A percentile compares a stretch with the other conserved stretches of the same genome.
Conservation (phyloP, 2,329 filamentous ascomycete genomes). For the Chaetomium sp. region DNA sequence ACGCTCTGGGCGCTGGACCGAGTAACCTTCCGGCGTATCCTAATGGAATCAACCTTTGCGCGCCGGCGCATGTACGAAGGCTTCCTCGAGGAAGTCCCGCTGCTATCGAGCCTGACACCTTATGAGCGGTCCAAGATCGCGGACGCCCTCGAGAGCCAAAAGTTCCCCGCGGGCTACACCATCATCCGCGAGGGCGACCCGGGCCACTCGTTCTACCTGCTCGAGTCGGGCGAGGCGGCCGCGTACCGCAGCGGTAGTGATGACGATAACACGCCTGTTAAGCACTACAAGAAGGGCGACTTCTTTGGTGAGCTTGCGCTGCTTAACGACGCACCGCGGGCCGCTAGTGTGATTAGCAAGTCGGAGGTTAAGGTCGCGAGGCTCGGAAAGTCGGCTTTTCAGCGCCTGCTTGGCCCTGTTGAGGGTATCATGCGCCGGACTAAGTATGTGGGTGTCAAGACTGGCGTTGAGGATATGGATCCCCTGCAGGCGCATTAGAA, state of each 20-base stretch:
- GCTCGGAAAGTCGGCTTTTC: constrained; percentile 89
- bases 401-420: constrained; percentile 84
- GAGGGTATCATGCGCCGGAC: constrained; percentile 89
- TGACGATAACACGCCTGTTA: constrained; percentile 53
- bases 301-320: constrained; percentile 96
- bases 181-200: constrained; percentile 92
- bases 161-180: constrained; percentile 68
- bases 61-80: constrained; percentile 94
- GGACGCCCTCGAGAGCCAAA: constrained; percentile 87
- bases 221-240: constrained; percentile 81
- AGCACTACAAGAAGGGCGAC: constrained; percentile 81
- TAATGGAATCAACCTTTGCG: constrained; percentile 97
- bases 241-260: constrained; percentile 70
- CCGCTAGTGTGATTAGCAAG: constrained; percentile 77
- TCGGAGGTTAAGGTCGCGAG: constrained; percentile 90
- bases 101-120: constrained; percentile 73
- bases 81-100: constrained; percentile 88
- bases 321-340: constrained; percentile 86
- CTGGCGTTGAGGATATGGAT: constrained; percentile 61
- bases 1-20: constrained; percentile 93
- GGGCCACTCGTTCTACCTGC: constrained; percentile 83
- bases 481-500: constrained; percentile 44
- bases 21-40: constrained; percentile 90
- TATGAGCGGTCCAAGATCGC: constrained; percentile 98
- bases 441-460: constrained; percentile 53